These are phyloP conservation scores for Phalaenopsis equestris DNA, from an alignment of 106 monocot genomes.

Conservation along the genomic window DNA sequence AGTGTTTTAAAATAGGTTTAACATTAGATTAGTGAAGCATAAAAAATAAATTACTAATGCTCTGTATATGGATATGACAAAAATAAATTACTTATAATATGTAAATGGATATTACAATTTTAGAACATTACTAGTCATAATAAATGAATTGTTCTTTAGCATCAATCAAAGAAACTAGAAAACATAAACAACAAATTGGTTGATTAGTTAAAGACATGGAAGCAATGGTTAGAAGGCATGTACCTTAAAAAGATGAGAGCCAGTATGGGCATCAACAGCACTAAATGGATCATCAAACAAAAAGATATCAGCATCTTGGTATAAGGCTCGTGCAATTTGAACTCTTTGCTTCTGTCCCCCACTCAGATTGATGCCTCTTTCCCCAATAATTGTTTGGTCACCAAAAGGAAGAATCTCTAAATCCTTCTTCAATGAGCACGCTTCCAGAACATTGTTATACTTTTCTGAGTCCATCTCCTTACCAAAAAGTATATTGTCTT, in stretches of 20 bases:
- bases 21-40: background rate
- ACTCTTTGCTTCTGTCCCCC: constrained; percentile 96
- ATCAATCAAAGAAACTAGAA: background rate
- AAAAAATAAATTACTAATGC: background rate
- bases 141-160: background rate
- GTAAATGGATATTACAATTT: background rate
- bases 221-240: background rate
- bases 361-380: constrained; percentile 92
- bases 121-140: background rate
- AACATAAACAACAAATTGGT: background rate
- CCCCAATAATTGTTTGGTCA: constrained; percentile 84
- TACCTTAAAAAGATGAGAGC: constrained; percentile 91
- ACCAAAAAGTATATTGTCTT: constrained; percentile 86
- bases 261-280: constrained; percentile 92
- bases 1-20: background rate
- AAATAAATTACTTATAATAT: background rate
- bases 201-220: background rate
- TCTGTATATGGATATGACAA: background rate
- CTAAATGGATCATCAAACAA: constrained; percentile 95
- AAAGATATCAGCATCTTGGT: constrained; percentile 82
- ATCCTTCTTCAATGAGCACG: constrained; percentile 81
- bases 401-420: constrained; percentile 83
- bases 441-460: constrained; percentile 60
- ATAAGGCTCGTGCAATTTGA: constrained; percentile 88
- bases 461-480: constrained; percentile 63